These are phyloP conservation scores for Mycena indigotica DNA, from an alignment of 768 basidiomycete species.

Conservation along the genomic window DNA sequence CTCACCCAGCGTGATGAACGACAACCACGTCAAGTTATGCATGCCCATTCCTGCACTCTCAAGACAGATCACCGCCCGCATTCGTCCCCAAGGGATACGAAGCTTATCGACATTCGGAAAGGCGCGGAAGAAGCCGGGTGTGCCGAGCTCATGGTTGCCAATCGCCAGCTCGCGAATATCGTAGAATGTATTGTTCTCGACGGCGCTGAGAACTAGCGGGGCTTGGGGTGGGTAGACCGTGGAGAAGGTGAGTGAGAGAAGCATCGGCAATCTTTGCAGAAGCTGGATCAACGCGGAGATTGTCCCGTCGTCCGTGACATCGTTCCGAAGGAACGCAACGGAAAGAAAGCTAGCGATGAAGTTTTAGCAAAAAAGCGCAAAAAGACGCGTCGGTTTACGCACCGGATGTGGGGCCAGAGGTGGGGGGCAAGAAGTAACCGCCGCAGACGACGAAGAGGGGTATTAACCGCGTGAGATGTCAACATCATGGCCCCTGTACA, in stretches of 20 bases:
- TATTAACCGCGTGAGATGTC: not conserved
- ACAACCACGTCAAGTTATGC: not conserved
- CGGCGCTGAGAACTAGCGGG: not conserved
- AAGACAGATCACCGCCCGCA: not conserved
- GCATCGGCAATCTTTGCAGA: not conserved
- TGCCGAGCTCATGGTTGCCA: not conserved
- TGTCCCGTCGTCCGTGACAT: not conserved
- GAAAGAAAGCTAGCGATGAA: not conserved
- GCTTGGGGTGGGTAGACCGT: not conserved
- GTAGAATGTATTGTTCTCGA: not conserved
- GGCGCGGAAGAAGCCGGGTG: not conserved
- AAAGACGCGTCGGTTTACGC: not conserved
- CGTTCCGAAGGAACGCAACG: not conserved
- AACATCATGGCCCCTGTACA: not conserved
- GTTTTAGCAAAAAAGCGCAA: not conserved
- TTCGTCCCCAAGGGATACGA: not conserved
- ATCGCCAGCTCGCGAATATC: not conserved
- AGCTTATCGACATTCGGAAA: slow-evolving; percentile 1
- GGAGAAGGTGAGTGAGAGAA: not conserved
- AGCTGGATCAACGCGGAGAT: not conserved
- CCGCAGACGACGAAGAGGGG: not conserved
- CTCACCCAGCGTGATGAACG: not conserved
- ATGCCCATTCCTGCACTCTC: not conserved
- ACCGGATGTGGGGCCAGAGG: slow-evolving; percentile 2
- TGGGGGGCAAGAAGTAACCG: not conserved